Conservation (phyloP, 495 filamentous ascomycete genomes). For the Schizothecium vesticola region DNA sequence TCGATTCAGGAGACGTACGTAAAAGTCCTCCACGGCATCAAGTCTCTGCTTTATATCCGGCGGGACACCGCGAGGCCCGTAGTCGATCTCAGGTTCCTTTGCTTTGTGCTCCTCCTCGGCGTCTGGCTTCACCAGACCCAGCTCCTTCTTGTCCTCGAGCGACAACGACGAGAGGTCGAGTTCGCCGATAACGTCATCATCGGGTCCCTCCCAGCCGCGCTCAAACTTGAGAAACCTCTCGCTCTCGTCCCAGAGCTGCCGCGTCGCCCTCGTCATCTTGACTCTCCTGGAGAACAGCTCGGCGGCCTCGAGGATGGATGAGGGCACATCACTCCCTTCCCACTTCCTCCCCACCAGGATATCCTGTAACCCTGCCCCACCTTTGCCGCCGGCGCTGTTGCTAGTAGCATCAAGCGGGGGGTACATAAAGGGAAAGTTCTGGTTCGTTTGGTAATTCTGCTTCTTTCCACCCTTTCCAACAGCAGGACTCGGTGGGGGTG, state of each 20-base stretch:
- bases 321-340: conserved; percentile 86
- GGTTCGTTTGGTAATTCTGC: conserved; percentile 98
- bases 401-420: conserved; percentile 79
- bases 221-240: conserved; percentile 88
- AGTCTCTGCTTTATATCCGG: conserved; percentile 58
- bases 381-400: conserved; percentile 83
- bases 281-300: conserved; percentile 84
- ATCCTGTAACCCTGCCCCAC: conserved; percentile 68
- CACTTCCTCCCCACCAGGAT: conserved; percentile 71
- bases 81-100: conserved; percentile 36
- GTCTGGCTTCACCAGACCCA: conserved; percentile 30
- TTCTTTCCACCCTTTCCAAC: conserved; percentile 94
- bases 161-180: conserved; percentile 47
- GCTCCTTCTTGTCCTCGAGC: conserved; percentile 41
- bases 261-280: conserved; percentile 82
- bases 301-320: conserved; percentile 92
- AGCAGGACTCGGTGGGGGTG: conserved; percentile 87
- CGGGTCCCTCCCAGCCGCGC: conserved; percentile 66
- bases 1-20: conserved; percentile 52
- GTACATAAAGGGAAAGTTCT: conserved; percentile 97
- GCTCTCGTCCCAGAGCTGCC: conserved; percentile 90
- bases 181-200: conserved; percentile 47
- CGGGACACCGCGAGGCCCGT: conserved; percentile 48
- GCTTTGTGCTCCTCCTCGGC: conserved; percentile 26
- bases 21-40: conserved; percentile 73